phyloP scores from a whole-genome alignment of 108 stramenopile species.

The Cyclotella baltica region DNA sequence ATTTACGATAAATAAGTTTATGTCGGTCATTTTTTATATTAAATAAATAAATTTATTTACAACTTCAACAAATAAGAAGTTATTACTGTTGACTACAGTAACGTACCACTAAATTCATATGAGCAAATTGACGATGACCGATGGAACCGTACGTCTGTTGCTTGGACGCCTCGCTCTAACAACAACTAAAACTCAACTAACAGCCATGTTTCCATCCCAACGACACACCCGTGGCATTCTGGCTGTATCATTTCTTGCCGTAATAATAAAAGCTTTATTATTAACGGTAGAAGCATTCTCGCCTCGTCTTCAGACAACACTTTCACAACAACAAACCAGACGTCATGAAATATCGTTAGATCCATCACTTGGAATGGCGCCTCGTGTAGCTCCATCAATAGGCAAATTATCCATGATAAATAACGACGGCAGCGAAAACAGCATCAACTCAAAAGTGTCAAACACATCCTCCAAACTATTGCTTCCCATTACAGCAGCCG shows the following conservation, averaged over 20 bases:
- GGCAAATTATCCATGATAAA: neutral
- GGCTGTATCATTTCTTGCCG: neutral
- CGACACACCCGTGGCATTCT: neutral
- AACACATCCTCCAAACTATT: constrained; percentile 11
- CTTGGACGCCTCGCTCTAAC: no score
- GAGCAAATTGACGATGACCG: no score
- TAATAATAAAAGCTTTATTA: neutral
- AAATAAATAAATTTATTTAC: no score
- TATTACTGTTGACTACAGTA: no score
- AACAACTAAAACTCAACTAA: neutral
- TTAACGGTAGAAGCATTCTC: neutral
- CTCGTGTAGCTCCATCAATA: neutral
- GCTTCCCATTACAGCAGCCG: constrained; percentile 20
- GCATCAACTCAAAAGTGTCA: neutral
- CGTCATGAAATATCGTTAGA: neutral
- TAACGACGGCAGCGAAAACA: neutral
- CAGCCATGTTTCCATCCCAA: neutral
- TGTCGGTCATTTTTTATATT: no score
- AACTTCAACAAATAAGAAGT: no score
- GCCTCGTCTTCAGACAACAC: neutral
- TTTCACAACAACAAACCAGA: neutral
- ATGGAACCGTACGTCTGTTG: no score
- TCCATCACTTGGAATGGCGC: neutral
- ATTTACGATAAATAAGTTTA: no score
- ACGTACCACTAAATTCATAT: no score